These are phyloP conservation scores for Hibiscus syriacus DNA, from an alignment of 345 rosid species.

Conservation along the genomic window DNA sequence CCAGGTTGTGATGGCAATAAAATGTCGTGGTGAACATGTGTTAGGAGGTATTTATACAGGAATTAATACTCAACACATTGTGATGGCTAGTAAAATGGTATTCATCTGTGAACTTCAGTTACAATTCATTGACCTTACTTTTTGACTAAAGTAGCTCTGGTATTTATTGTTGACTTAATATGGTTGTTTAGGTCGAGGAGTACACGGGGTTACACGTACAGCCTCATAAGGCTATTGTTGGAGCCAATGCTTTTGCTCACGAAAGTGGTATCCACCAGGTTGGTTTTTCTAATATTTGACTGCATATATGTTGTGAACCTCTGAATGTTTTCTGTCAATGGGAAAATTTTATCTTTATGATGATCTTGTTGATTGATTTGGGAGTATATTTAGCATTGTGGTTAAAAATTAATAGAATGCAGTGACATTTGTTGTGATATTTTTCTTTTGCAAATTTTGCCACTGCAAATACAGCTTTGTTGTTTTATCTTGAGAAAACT, in stretches of 20 bases:
- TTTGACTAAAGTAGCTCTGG: not conserved
- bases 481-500: not conserved
- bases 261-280: constrained; percentile 98
- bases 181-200: constrained; percentile 67
- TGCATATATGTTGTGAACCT: not conserved
- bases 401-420: not conserved
- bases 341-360: not conserved
- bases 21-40: too few species aligned
- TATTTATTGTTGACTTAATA: not conserved
- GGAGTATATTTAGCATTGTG: not conserved
- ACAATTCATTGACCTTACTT: not conserved
- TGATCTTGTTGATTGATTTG: not conserved
- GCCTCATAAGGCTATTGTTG: constrained; percentile 96
- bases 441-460: not conserved
- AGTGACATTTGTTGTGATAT: not conserved
- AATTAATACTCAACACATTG: too few species aligned
- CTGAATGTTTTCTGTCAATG: not conserved
- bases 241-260: constrained; percentile 96
- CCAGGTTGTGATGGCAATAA: constrained; percentile 88
- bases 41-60: too few species aligned
- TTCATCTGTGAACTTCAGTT: not conserved
- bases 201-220: constrained; percentile 78
- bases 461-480: not conserved
- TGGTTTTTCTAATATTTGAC: constrained; percentile 9
- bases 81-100: constrained; percentile 96